Evolutionary conservation across 176 grass and related monocot species (phyloP).

Genomic region (Eleusine coracana): DNA sequence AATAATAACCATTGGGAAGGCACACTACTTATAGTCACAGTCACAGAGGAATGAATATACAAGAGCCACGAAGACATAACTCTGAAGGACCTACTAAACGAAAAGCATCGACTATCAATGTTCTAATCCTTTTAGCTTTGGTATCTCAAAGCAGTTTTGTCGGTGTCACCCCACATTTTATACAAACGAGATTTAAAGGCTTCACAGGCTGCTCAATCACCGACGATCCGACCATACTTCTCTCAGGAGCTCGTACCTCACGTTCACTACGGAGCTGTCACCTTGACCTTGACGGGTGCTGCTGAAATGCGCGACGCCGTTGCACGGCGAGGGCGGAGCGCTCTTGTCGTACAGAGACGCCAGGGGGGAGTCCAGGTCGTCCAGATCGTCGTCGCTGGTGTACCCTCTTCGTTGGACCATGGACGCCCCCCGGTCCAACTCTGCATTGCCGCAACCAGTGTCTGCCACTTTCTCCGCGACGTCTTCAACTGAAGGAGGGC

Average conservation of each 20-base stretch:
- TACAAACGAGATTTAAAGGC: not conserved
- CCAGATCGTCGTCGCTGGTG: constrained; percentile 82
- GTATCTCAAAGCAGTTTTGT: not conserved
- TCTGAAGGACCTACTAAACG: not conserved
- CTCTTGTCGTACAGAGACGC: constrained; percentile 60
- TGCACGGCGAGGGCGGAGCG: constrained; percentile 49
- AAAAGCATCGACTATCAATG: not conserved
- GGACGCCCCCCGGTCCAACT: constrained; percentile 44
- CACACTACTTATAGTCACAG: not conserved
- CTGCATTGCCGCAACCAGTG: not conserved
- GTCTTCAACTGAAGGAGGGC: constrained; percentile 42
- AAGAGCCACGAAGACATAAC: not conserved
- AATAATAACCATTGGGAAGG: not conserved
- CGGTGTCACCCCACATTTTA: not conserved
- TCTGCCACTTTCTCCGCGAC: constrained; percentile 53
- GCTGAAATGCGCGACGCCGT: not conserved
- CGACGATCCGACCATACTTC: constrained; percentile 62
- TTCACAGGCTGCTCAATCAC: not conserved
- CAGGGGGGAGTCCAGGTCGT: constrained; percentile 63
- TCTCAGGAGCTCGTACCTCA: constrained; percentile 68
- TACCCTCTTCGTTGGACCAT: constrained; percentile 71
- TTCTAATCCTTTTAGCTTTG: not conserved
- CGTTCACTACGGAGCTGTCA: constrained; percentile 37
- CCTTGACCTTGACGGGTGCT: constrained; percentile 18
- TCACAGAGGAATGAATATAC: constrained; percentile 20